Evolutionary conservation across 805 yeast genomes (phyloP).

Genomic region (Metschnikowia bowlesiae): DNA sequence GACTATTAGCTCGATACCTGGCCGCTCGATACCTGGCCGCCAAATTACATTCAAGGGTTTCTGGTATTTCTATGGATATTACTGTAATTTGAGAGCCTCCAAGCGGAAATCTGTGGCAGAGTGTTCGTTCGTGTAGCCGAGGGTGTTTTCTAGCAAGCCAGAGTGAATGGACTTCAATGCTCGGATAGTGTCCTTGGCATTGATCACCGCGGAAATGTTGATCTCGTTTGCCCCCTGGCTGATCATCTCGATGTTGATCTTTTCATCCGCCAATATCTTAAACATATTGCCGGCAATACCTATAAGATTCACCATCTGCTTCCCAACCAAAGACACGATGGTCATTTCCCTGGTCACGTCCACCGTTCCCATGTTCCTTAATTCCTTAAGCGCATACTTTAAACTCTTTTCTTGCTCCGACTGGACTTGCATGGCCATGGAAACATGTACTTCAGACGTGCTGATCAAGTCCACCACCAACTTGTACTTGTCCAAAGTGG

Average conservation of each 20-base stretch:
- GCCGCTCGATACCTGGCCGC: no score
- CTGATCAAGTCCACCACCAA: constrained; percentile 93
- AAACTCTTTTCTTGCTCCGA: constrained; percentile 59
- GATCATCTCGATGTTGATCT: constrained; percentile 95
- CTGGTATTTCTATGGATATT: not conserved
- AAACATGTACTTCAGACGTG: constrained; percentile 96
- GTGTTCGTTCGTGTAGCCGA: constrained; percentile 17
- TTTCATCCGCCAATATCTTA: constrained; percentile 85
- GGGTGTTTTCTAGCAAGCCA: constrained; percentile 52
- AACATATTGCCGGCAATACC: constrained; percentile 98
- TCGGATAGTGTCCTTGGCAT: constrained; percentile 72
- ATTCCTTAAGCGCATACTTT: constrained; percentile 70
- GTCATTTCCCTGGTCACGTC: constrained; percentile 86
- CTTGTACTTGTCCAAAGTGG: constrained; percentile 75
- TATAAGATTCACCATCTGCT: constrained; percentile 92
- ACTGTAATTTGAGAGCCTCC: constrained; percentile 14
- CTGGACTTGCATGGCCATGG: constrained; percentile 90
- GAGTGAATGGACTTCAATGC: constrained; percentile 86
- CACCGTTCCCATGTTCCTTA: constrained; percentile 77
- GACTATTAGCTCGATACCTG: no score
- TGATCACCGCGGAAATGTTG: constrained; percentile 92
- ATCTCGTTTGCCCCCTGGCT: constrained; percentile 98
- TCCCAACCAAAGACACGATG: constrained; percentile 91
- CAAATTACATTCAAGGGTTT: no score
- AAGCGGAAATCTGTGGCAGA: constrained; percentile 17